Percentiles rank a stretch among this genome's conserved stretches.
Conservation (phyloP, 1,139 yeast genomes). For the Suhomyces coccinellae region DNA sequence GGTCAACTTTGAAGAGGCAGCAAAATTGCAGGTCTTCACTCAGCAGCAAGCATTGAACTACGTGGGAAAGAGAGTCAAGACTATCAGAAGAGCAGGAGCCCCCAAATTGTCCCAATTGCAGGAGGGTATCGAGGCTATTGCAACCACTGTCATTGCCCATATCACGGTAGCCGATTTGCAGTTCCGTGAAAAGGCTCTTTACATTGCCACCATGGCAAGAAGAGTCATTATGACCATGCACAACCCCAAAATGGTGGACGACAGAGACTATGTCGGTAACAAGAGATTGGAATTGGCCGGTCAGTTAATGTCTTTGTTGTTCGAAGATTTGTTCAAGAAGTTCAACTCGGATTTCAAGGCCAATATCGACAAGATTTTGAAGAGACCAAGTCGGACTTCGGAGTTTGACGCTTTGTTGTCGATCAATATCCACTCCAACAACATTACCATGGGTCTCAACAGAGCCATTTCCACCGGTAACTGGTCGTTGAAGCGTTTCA, state of each 20-base stretch:
- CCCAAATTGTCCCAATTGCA: constrained; percentile 80
- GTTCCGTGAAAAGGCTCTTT: constrained; percentile 90
- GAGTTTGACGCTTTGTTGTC: constrained; percentile 92
- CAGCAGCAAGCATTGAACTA: constrained; percentile 93
- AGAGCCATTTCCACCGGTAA: constrained; percentile 98
- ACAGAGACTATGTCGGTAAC: constrained; percentile 97
- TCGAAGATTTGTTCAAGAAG: constrained; percentile 95
- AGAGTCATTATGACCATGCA: constrained; percentile 95
- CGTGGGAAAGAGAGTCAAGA: constrained; percentile 87
- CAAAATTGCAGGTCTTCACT: constrained; percentile 80
- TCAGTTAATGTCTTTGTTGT: constrained; percentile 88
- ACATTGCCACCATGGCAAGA: constrained; percentile 95
- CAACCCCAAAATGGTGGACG: constrained; percentile 94
- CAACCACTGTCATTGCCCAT: constrained; percentile 95
- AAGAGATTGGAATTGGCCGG: constrained; percentile 97
- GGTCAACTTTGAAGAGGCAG: constrained; percentile 91
- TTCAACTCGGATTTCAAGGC: constrained; percentile 93
- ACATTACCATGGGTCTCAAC: constrained; percentile 90
- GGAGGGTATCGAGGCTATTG: constrained; percentile 97
- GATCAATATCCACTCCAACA: constrained; percentile 86
- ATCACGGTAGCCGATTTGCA: constrained; percentile 82
- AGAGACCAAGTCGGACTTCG: constrained; percentile 90
- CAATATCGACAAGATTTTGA: constrained; percentile 87
- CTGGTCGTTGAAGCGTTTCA: constrained; percentile 97
- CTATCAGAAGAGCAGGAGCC: constrained; percentile 81